These are phyloP conservation scores for Poterioochromonas sp. DNA, from an alignment of 352 stramenopile species.

Conservation along the genomic window DNA sequence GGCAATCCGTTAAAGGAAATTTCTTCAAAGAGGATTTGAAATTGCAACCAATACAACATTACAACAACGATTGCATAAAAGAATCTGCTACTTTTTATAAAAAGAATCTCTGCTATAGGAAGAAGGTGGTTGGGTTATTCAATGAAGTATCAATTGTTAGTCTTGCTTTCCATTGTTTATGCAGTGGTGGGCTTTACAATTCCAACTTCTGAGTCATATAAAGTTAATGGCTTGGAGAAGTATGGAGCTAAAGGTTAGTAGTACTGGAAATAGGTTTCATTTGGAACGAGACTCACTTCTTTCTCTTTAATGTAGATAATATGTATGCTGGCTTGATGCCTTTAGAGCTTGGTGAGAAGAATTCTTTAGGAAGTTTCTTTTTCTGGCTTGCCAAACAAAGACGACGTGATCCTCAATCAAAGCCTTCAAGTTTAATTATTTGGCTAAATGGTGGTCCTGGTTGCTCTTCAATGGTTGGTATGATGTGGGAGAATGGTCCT, in stretches of 20 bases:
- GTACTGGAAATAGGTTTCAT: background rate
- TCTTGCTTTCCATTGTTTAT: too few species aligned
- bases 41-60: too few species aligned
- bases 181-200: too few species aligned
- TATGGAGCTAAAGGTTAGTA: constrained; percentile 14
- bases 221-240: constrained; percentile 4
- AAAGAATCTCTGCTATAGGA: too few species aligned
- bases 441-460: constrained; percentile 28
- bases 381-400: constrained; percentile 19
- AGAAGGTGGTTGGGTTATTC: too few species aligned
- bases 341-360: background rate
- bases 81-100: too few species aligned
- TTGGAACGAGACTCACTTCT: background rate
- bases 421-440: background rate
- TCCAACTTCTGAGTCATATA: too few species aligned
- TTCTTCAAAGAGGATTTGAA: too few species aligned
- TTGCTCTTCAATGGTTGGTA: constrained; percentile 29
- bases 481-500: constrained; percentile 24
- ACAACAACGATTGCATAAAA: too few species aligned
- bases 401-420: background rate
- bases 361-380: constrained; percentile 5
- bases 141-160: too few species aligned
- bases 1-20: too few species aligned
- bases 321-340: constrained; percentile 24
- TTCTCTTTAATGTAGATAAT: background rate